Conservation (phyloP, 2,329 filamentous ascomycete species). For the Penicillium capsulatum region DNA sequence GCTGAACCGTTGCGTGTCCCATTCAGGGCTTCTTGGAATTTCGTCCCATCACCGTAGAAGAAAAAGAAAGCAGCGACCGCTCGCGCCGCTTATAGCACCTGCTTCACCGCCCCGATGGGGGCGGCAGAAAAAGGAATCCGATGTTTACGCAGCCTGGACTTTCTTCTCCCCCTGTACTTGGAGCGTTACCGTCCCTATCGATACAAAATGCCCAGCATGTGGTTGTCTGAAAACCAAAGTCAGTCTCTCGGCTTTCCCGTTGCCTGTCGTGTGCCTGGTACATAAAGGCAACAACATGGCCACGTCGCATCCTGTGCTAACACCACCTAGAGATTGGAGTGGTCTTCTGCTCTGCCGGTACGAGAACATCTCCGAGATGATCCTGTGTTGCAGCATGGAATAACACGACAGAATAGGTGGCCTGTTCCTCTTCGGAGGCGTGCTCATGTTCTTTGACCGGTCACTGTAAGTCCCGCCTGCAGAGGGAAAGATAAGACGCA, state of each 20-base stretch:
- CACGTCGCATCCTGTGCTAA: slow-evolving; percentile 1
- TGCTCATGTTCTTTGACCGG: slow-evolving; percentile 96
- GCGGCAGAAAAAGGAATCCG: slow-evolving; percentile 17
- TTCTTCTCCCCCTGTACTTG: not conserved
- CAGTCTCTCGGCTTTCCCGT: slow-evolving; percentile 40
- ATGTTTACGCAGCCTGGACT: slow-evolving; percentile 13
- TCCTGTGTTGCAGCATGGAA: no score
- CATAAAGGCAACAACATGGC: no score
- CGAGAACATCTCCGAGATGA: slow-evolving; percentile 29
- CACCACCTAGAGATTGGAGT: slow-evolving; percentile 79
- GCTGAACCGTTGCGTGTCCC: not conserved
- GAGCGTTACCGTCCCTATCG: no score
- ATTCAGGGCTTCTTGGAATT: no score
- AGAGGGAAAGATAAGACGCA: not conserved
- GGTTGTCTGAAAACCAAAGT: slow-evolving; percentile 96
- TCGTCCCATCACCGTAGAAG: not conserved
- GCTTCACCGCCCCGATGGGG: slow-evolving; percentile 10
- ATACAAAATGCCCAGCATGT: slow-evolving; percentile 76
- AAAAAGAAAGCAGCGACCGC: slow-evolving; percentile 15
- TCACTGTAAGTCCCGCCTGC: slow-evolving; percentile 67
- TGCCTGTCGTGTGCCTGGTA: no score
- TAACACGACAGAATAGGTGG: slow-evolving; percentile 57
- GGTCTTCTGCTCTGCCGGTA: slow-evolving; percentile 96
- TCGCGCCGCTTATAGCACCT: slow-evolving; percentile 8
- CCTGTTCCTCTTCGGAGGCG: slow-evolving; percentile 89